Conservation (phyloP, 1,284 basidiomycete species). For the Hemileia vastatrix region DNA sequence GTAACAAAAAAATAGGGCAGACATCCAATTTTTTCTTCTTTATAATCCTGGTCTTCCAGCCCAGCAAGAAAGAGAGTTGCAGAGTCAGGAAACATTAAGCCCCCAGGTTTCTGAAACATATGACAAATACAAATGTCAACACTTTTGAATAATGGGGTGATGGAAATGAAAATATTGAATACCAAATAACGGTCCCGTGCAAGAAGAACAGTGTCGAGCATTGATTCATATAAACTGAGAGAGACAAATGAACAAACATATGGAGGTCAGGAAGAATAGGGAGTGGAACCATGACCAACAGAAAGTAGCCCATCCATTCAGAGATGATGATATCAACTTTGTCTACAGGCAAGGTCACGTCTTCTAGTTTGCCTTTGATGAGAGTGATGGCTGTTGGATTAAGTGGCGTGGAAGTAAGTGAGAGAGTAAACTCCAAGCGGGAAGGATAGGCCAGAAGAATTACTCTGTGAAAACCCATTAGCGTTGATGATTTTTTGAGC, state of each 20-base stretch:
- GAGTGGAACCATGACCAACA: constrained; percentile 31
- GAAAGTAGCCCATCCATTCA: constrained; percentile 95
- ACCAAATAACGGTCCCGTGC: constrained; percentile 91
- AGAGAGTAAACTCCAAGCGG: background rate
- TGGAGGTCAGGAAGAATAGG: constrained; percentile 31
- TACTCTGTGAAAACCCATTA: constrained; percentile 90
- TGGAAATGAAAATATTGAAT: no score
- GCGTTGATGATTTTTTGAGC: constrained; percentile 92
- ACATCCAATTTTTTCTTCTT: constrained; percentile 99
- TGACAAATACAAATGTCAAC: background rate
- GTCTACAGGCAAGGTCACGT: constrained; percentile 63
- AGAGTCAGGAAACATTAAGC: constrained; percentile 91
- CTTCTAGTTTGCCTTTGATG: constrained; percentile 97
- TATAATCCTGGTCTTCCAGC: constrained; percentile 99
- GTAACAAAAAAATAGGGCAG: constrained; percentile 40
- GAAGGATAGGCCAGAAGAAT: background rate
- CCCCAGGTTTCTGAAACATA: constrained; percentile 55
- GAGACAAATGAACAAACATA: constrained; percentile 47
- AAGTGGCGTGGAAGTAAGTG: background rate
- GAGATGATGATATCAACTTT: constrained; percentile 98
- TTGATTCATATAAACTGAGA: constrained; percentile 76
- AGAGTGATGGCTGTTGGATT: constrained; percentile 68
- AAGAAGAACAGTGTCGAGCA: constrained; percentile 95
- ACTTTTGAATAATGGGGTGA: no score
- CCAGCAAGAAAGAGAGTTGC: constrained; percentile 90